Evolutionary conservation across 2,329 filamentous ascomycete genomes (phyloP).

Genomic region (Fusarium mundagurra): DNA sequence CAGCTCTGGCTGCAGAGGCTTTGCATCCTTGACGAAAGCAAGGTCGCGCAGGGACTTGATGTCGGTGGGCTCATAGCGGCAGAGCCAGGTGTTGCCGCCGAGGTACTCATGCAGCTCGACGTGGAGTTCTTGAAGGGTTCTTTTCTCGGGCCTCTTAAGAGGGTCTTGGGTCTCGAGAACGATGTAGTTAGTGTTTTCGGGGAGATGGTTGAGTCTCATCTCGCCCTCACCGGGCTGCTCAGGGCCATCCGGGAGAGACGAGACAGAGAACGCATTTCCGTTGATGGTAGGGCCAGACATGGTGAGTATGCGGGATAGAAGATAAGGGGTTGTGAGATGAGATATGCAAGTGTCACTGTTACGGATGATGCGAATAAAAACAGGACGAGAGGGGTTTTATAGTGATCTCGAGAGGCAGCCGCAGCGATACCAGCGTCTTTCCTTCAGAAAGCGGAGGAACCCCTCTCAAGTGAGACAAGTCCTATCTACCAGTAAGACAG

Average conservation of each 20-base stretch:
- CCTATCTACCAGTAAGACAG: too few relatives aligned
- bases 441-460: neutral
- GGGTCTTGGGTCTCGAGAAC: neutral
- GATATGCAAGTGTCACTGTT: accelerated
- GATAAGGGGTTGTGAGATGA: accelerated
- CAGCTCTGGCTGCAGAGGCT: neutral
- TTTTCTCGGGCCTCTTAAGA: neutral
- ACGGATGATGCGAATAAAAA: accelerated
- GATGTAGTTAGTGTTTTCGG: neutral
- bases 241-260: neutral
- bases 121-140: neutral
- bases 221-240: neutral
- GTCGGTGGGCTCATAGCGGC: neutral
- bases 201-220: neutral
- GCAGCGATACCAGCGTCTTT: neutral
- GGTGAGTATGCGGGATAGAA: neutral
- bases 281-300: neutral
- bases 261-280: neutral
- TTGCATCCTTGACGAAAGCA: neutral
- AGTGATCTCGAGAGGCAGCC: accelerated
- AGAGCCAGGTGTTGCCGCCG: neutral
- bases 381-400: neutral
- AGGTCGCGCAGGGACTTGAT: neutral
- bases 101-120: neutral
- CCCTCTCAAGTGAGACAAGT: neutral